Percentiles rank a stretch among this genome's conserved stretches.
Evolutionary conservation across 192 early-diverging fungal species (phyloP).

Genomic region (Piromyces finnis): DNA sequence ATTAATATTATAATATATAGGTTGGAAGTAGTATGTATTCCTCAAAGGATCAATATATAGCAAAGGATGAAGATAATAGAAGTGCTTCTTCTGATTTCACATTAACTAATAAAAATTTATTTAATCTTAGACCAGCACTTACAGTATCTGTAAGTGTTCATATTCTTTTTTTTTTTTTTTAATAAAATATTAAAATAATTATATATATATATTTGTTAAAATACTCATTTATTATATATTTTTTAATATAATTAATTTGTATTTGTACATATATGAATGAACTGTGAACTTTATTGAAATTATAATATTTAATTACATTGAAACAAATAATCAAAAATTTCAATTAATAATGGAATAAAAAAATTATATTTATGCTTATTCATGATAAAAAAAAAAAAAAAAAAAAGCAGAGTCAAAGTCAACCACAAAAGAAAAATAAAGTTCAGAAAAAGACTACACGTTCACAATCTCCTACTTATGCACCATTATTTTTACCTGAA

Average conservation of each 20-base stretch:
- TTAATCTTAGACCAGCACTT: not conserved
- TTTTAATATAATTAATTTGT: too few species aligned
- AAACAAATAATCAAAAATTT: too few species aligned
- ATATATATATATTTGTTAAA: too few species aligned
- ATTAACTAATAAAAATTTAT: not conserved
- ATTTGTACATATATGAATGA: too few species aligned
- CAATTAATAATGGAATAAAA: too few species aligned
- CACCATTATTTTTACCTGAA: not conserved
- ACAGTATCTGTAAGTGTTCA: not conserved
- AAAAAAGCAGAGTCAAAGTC: not conserved
- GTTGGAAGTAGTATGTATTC: constrained; percentile 38
- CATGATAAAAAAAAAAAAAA: too few species aligned
- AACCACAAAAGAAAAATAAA: not conserved
- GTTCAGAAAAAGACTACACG: not conserved
- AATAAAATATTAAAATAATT: too few species aligned
- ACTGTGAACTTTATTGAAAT: too few species aligned
- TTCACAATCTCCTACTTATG: not conserved
- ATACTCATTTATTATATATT: too few species aligned
- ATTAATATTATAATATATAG: not conserved
- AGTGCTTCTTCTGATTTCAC: constrained; percentile 1
- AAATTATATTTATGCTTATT: too few species aligned
- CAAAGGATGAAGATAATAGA: constrained; percentile 22
- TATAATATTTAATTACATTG: too few species aligned
- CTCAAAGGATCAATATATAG: constrained; percentile 36
- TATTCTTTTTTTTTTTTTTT: not conserved